Evolutionary conservation across 2,329 filamentous ascomycete genomes (phyloP), one percentile per base, ranked within the genome.

Genomic region (Nemania bipapillata): DNA sequence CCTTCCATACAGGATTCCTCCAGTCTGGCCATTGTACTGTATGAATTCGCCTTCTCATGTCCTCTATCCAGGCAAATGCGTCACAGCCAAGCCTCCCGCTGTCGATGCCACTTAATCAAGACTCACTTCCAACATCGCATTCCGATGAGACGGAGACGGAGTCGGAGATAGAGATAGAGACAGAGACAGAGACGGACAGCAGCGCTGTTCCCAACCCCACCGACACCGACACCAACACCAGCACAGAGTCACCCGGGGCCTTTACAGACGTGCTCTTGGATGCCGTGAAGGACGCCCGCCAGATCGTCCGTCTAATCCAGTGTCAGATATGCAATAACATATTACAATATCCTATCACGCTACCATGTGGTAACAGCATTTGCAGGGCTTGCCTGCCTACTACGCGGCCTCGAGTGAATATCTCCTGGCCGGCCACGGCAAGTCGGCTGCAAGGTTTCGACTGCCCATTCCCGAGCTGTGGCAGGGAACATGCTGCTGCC

Each of bases 281-380:
- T 70, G 83, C 86, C 35, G 81, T 84, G 72, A 80, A 82, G 70
- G 84, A 90, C 77, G 86, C 88, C 20, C 85, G 91, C 71, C 82
- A 87, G 65, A 83, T 94, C 63, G 85, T 96, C 69, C 90, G 90
- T 50, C 82, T 96, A 47, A 85, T 96, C 61, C 93, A 96, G 80
- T 97, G 94, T 78, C 86, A 86, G 11, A 82, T 86, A 70, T 97
- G 94, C 79, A 92, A 90, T 3, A 83, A 83, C 50, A 90, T 91
- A 0, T 83, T 96, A 32, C 84, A 81, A 53, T 84, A 88, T 8
- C 92, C 94, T 4, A 85, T 93, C 65, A 92, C 92, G 0, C 82
- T 97, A 4, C 93, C 94, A 4, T 97, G 94, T 78, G 93, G 94
- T 30, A 88, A 91, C 76, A 90, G 90, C 11, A 80, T 97, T 11